Conservation (phyloP, 352 stramenopile genomes). For the Phytophthora fragariaefolia region DNA sequence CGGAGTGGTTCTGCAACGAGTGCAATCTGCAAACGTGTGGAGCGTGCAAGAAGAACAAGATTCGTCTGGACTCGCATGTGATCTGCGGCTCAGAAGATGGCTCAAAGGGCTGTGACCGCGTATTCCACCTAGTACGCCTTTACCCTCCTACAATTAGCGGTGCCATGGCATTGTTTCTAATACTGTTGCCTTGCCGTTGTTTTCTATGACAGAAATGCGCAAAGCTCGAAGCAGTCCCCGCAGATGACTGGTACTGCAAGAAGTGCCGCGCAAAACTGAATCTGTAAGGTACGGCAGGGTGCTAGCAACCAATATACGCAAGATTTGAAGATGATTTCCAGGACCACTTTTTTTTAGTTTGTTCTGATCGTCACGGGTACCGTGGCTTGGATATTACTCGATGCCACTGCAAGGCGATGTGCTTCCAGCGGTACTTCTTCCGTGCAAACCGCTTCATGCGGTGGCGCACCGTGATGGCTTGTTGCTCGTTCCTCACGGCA, state of each 20-base stretch:
- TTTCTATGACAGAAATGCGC: slow-evolving; percentile 82
- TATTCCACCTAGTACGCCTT: slow-evolving; percentile 86
- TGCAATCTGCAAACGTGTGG: slow-evolving; percentile 86
- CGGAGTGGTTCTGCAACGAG: slow-evolving; percentile 91
- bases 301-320: slow-evolving; percentile 27
- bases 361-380: slow-evolving; percentile 9
- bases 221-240: slow-evolving; percentile 75
- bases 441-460: slow-evolving; percentile 72
- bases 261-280: slow-evolving; percentile 60
- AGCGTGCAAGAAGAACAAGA: slow-evolving; percentile 87
- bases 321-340: slow-evolving; percentile 12
- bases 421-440: slow-evolving; percentile 56
- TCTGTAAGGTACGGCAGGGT: slow-evolving; percentile 33
- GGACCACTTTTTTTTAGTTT: background rate
- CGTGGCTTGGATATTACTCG: slow-evolving; percentile 42
- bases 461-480: slow-evolving; percentile 36
- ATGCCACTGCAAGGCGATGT: slow-evolving; percentile 66
- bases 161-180: slow-evolving; percentile 10
- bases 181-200: slow-evolving; percentile 10
- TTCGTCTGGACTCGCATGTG: slow-evolving; percentile 89
- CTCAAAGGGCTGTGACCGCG: slow-evolving; percentile 82
- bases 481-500: slow-evolving; percentile 40
- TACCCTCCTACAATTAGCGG: background rate
- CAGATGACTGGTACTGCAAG: slow-evolving; percentile 91
- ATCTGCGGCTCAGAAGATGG: slow-evolving; percentile 91